Base-by-base conservation (phyloP, 2,329 filamentous ascomycete genomes). In the Venturia nashicola region DNA sequence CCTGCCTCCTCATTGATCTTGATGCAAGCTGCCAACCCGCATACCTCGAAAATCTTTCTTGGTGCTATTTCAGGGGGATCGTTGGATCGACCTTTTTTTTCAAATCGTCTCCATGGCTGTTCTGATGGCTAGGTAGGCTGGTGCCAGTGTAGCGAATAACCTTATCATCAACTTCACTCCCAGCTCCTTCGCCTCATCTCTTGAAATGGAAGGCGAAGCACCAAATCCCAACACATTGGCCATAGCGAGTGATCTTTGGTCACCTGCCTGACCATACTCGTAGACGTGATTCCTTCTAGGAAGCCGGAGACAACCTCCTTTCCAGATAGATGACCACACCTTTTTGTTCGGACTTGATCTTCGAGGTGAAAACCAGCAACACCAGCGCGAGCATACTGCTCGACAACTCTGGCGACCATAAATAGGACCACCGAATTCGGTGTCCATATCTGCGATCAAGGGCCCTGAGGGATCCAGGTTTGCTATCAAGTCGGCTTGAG, bases 301-400 rank as follows among this genome's bases (percentile, higher is more conserved):
- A 87, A 82, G 0, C 78, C 80, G 1, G 74, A 69, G 9, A 88
- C 85, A 14, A 88, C 74, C 64, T 82, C 76, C 72, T 89, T 88
- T 63, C 83, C 83, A 0, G 73, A 72, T 0, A 88, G 76, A 69
- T 88, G 86, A 0, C 86, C 86, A 70, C 85, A 88, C 11, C 85
- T 81, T 74, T 89, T 88, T 55, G 79, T 82, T 54, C 80, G 75
- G 20, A 87, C 78, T 74, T 88, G 84, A 72, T 86, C 84, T 71
- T 87, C 84, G 64, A 87, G 79, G 68, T 87, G 83, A 23, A 86
- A 73, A 0, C 76, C 84, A 0, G 84, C 83, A 3, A 87, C 80
- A 16, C 83, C 83, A 36, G 65, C 42, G 8, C 57, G 42, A 23
- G 51, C 51, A 46, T 65, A 66, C 20, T 43, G 12, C 23, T 57